These are phyloP conservation scores for Sergeia podlipaevii DNA, from an alignment of 208 protist genomes.

Conservation along the genomic window DNA sequence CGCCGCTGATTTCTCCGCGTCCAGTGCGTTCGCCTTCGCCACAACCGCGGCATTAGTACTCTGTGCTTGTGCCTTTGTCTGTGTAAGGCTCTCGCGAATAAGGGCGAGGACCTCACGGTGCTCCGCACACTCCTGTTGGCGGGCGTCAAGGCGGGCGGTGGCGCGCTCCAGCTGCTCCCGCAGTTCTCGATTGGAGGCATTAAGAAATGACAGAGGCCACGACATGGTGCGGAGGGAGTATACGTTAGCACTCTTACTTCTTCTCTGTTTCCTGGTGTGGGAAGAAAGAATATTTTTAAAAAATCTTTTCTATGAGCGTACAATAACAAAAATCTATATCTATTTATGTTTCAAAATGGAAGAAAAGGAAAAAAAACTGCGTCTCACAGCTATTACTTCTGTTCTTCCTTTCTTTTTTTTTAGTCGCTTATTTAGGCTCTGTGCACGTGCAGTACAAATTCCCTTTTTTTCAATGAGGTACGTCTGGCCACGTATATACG, in stretches of 20 bases:
- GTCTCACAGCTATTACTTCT: no score
- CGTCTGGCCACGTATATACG: no score
- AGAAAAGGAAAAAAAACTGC: no score
- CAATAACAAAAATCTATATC: no score
- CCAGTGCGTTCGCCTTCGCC: conserved; percentile 2
- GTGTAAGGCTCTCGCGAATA: conserved; percentile 27
- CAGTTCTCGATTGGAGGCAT: conserved; percentile 53
- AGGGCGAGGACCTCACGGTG: conserved; percentile 31
- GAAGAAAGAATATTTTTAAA: no score
- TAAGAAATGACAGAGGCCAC: conserved; percentile 62
- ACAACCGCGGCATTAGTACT: conserved; percentile 10
- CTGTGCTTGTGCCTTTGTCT: conserved; percentile 23
- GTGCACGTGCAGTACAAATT: no score
- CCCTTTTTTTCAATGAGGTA: no score
- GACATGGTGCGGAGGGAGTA: conserved; percentile 22
- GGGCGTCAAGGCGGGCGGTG: conserved; percentile 20
- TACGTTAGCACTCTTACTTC: neutral
- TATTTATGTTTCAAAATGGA: no score
- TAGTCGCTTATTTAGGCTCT: no score
- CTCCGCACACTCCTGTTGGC: conserved; percentile 30
- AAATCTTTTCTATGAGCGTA: no score
- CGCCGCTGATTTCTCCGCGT: conserved; percentile 10
- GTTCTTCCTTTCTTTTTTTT: no score
- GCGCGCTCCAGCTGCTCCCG: conserved; percentile 32
- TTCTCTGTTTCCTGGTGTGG: conserved; percentile 14